These are phyloP conservation scores for Margaritispora aquatica DNA, from an alignment of 495 filamentous ascomycete genomes.

Conservation along the genomic window DNA sequence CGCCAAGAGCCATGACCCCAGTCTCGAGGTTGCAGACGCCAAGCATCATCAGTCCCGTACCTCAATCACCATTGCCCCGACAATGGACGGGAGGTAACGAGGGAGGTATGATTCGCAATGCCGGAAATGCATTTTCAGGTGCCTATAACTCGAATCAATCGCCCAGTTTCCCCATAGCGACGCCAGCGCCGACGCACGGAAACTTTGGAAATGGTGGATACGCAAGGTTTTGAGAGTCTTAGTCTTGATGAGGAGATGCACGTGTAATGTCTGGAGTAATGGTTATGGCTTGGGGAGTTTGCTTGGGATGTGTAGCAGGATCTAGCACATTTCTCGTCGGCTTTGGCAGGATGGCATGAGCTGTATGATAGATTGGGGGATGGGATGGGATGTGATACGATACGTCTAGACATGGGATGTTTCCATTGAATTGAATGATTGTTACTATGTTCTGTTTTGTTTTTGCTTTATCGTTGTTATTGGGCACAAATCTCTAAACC, in stretches of 20 bases:
- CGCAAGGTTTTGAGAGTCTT: background rate
- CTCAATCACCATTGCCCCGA: background rate
- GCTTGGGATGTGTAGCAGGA: background rate
- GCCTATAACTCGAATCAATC: slow-evolving; percentile 10
- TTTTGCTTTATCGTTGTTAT: background rate
- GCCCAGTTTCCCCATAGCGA: slow-evolving; percentile 2
- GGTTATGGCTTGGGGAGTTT: background rate
- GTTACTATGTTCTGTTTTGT: background rate
- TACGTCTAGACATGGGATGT: background rate
- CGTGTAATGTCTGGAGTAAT: background rate
- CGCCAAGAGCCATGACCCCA: background rate
- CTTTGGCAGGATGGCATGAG: background rate
- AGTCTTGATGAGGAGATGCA: background rate
- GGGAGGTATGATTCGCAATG: slow-evolving; percentile 11
- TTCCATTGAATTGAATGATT: background rate
- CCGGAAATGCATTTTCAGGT: slow-evolving; percentile 13
- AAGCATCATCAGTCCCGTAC: slow-evolving; percentile 2
- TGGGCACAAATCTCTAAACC: too few relatives aligned
- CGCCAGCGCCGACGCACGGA: slow-evolving; percentile 4
- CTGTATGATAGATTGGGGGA: background rate
- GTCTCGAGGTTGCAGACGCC: slow-evolving; percentile 5
- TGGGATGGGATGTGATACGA: too few relatives aligned
- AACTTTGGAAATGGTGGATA: slow-evolving; percentile 11
- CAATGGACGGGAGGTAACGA: slow-evolving; percentile 16
- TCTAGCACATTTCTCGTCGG: background rate